A percentile compares a stretch with the other conserved stretches of the same genome.
Conservation (phyloP, 2,329 filamentous ascomycete species). For the Furcasterigmium furcatum region DNA sequence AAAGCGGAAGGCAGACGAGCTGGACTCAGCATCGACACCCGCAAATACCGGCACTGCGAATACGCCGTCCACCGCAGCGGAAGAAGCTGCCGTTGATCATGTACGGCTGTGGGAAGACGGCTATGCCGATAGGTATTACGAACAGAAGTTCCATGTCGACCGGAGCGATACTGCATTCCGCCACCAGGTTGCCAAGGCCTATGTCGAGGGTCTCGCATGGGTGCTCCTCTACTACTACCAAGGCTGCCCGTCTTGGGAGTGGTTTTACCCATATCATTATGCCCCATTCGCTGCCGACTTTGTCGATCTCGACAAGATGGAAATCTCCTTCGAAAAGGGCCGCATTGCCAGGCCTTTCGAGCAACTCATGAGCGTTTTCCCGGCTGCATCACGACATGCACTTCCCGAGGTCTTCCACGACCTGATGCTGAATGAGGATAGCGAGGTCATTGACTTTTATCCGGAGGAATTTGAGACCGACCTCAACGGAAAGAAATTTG, state of each 20-base stretch:
- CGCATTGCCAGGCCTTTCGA: slow-evolving; percentile 88
- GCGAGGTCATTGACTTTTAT: slow-evolving; percentile 96
- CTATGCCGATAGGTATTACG: slow-evolving; percentile 93
- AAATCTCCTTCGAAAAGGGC: slow-evolving; percentile 80
- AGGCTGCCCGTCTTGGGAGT: slow-evolving; percentile 97
- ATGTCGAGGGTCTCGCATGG: slow-evolving; percentile 93
- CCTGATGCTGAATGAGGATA: slow-evolving; percentile 84
- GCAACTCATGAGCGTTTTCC: slow-evolving; percentile 96
- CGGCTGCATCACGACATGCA: slow-evolving; percentile 87
- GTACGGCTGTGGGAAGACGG: slow-evolving; percentile 93
- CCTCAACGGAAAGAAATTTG: slow-evolving; percentile 96
- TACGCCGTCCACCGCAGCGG: slow-evolving; percentile 43
- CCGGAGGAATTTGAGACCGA: slow-evolving; percentile 92
- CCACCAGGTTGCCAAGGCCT: slow-evolving; percentile 83
- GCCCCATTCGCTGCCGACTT: slow-evolving; percentile 97
- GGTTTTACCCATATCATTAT: slow-evolving; percentile 99
- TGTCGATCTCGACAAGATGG: slow-evolving; percentile 73
- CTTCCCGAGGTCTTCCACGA: slow-evolving; percentile 85
- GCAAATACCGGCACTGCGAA: slow-evolving; percentile 52
- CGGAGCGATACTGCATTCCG: slow-evolving; percentile 82
- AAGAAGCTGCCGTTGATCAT: slow-evolving; percentile 71
- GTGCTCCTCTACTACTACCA: slow-evolving; percentile 97
- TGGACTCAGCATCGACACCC: slow-evolving; percentile 63
- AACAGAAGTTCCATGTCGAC: slow-evolving; percentile 89
- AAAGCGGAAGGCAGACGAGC: slow-evolving; percentile 74